Evolutionary conservation across 768 basidiomycete genomes (phyloP).

Genomic region (Dacryopinax spathularia): DNA sequence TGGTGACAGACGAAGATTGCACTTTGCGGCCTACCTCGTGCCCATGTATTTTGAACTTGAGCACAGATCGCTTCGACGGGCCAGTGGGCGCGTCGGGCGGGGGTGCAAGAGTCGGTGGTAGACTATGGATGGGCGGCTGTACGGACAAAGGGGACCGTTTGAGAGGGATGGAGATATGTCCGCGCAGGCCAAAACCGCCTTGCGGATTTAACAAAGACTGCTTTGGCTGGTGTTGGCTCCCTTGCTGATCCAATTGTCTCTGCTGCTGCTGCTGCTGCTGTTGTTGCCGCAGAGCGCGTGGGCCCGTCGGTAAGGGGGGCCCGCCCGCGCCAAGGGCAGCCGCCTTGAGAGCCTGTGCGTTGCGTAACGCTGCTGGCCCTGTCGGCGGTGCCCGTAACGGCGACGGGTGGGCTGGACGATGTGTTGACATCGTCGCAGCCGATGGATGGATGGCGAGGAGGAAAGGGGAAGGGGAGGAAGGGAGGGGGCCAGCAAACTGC

Average conservation of each 20-base stretch:
- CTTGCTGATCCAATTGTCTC: neutral
- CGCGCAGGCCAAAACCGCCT: neutral
- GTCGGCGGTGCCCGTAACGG: slow-evolving; percentile 4
- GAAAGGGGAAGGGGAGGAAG: neutral
- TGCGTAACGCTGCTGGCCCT: slow-evolving; percentile 2
- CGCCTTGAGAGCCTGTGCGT: slow-evolving; percentile 1
- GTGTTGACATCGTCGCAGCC: slow-evolving; percentile 1
- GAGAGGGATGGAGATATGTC: neutral
- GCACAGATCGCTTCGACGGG: neutral
- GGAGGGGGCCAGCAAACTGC: neutral
- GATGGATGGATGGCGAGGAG: neutral
- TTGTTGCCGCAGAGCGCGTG: slow-evolving; percentile 3
- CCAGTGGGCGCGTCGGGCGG: slow-evolving; percentile 3
- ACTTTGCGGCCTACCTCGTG: neutral
- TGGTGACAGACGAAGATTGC: neutral
- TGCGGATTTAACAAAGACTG: neutral
- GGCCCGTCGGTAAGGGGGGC: neutral
- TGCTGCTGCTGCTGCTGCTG: slow-evolving; percentile 1
- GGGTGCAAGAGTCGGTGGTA: neutral
- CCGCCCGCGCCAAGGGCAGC: neutral
- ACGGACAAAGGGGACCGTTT: neutral
- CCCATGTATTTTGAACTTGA: neutral
- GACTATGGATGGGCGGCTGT: neutral
- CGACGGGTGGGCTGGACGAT: slow-evolving; percentile 3
- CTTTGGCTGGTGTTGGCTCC: neutral